Evolutionary conservation across 805 yeast genomes (phyloP), one percentile per base, ranked within the genome.

Genomic region (Yarrowia deformans): DNA sequence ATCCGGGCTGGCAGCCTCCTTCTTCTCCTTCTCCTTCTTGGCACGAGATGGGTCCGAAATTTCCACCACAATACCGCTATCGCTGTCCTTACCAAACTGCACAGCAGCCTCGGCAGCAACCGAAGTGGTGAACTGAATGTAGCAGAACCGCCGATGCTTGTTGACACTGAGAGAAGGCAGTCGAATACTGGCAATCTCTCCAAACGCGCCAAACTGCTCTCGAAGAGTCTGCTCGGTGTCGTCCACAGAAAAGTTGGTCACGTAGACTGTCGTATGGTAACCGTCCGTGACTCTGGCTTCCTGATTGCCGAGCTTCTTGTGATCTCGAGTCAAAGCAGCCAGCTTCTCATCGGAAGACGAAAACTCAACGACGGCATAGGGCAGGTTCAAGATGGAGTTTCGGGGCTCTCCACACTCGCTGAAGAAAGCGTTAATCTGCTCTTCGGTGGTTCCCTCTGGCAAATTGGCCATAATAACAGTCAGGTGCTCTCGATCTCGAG

Each of bases 11-110:
- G 66, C 10, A 3, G 18, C 49, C 48, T 55, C 23, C 52, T 60
- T 45, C 42, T 34, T 45, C 18, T 60, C 34, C 49, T 55, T 55
- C 37, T 37, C 52, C 34, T 60, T 43, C 52, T 60, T 60, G 34
- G 66, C 66, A 6, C 66, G 66, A 14, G 66, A 60, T 13, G 66
- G 66, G 34, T 60, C 66, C 3, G 66, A 60, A 18, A 60, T 60
- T 43, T 60, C 66, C 34, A 60, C 66, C 14, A 63, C 56, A 9
- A 63, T 37, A 3, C 56, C 68, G 9, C 39, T 37, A 23, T 48
- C 56, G 29, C 56, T 39, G 29, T 63, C 56, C 8, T 37, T 49
- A 12, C 56, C 56, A 29, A 37, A 63, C 48, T 63, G 68, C 23
- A 48, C 56, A 19, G 68, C 68, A 13, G 45, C 56, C 5, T 35